Evolutionary conservation across 495 filamentous ascomycete genomes (phyloP).

Genomic region (Lophiotrema nucula): DNA sequence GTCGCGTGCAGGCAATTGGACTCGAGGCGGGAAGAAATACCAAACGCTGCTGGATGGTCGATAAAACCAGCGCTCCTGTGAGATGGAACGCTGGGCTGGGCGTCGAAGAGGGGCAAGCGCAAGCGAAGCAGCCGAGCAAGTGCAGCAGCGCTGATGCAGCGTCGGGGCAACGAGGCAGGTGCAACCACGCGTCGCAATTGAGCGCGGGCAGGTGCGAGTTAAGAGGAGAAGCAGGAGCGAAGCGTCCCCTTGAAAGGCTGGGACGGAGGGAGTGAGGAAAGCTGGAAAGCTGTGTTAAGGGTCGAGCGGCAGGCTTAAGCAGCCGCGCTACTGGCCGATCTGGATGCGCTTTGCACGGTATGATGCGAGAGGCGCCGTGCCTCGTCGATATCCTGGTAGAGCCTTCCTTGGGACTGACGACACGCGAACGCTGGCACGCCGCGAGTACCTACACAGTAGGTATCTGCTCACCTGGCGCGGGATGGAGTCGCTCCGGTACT

Average conservation of each 20-base stretch:
- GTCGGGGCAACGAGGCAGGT: not conserved
- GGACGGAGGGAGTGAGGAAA: conserved; percentile 23
- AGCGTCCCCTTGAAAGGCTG: not conserved
- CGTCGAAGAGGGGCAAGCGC: conserved; percentile 9
- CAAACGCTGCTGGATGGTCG: not conserved
- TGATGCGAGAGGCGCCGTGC: not conserved
- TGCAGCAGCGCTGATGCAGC: not conserved
- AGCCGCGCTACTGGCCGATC: conserved; percentile 1
- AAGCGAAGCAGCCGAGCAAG: conserved; percentile 14
- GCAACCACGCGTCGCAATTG: not conserved
- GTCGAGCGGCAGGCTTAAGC: conserved; percentile 2
- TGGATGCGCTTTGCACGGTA: not conserved
- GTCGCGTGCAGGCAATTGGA: not conserved
- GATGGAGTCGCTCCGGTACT: too few relatives aligned
- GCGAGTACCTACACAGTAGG: too few relatives aligned
- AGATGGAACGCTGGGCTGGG: not conserved
- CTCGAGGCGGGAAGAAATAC: too few relatives aligned
- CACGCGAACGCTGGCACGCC: too few relatives aligned
- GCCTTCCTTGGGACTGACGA: too few relatives aligned
- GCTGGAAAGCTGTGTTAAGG: not conserved
- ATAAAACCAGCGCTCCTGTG: not conserved
- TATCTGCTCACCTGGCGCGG: too few relatives aligned
- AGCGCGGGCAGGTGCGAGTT: not conserved
- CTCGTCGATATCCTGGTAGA: not conserved
- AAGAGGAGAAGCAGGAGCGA: not conserved